Evolutionary conservation across 805 yeast species (phyloP), one percentile per base, ranked within the genome.

Genomic region (Ogataea neopini): DNA sequence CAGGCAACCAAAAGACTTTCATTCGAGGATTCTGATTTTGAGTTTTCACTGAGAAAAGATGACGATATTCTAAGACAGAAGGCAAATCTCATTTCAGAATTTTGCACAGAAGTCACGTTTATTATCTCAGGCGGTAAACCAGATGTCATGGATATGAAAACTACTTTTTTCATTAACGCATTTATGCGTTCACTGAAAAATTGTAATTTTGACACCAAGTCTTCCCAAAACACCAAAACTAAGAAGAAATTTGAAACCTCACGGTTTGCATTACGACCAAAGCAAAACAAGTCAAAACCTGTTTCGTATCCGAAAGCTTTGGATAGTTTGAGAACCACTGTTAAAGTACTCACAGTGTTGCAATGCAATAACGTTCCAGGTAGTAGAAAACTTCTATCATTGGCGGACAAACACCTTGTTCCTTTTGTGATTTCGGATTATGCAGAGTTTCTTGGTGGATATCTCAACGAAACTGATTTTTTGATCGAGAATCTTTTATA

Each of bases 341-440:
- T 37, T 17, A 23, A 40, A 11, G 36, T 14, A 14, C 23, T 50
- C 29, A 43, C 50, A 3, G 7, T 35, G 6, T 14, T 29, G 13
- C n/a, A n/a, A 2, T 19, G 41, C 19, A 6, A 42, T 14, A 18
- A 17, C 2, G 39, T 39, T 30, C 34, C 34, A 4, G 34, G 34
- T 9, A 29, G 26, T 14, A 45, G 37, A 33, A 33, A 30, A 18
- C 19, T 45, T 4, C 10, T 49, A 11, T 14, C 8, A 4, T 46
- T 49, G 23, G 48, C 50, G 19, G 28, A 45, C 17, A 38, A 43
- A 4, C 26, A 29, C 23, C 43, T 48, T 13, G 20, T 51, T 25
- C 48, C 55, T 3, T 47, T 54, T 28, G 48, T 54, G 6, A 41
- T 40, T 17, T 15, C 40, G 8, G 54, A 54, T 39, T 54, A 49